Evolutionary conservation across 306 rosid genomes (phyloP).

Genomic region (Boehmeria nivea): DNA sequence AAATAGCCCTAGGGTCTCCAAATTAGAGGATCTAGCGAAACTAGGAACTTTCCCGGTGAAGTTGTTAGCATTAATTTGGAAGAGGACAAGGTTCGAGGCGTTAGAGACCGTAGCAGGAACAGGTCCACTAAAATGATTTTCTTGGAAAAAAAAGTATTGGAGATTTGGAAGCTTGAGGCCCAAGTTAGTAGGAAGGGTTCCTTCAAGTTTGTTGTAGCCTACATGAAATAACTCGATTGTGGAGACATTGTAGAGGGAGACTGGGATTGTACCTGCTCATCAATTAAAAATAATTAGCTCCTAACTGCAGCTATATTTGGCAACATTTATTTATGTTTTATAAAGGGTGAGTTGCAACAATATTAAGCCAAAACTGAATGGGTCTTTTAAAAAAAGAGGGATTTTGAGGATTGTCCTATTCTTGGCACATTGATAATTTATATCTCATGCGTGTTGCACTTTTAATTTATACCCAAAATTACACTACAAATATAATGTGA

Average conservation of each 20-base stretch:
- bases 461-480: too few relatives aligned
- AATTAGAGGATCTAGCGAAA: background rate
- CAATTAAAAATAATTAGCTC: background rate
- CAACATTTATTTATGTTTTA: too few relatives aligned
- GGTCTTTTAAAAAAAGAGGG: too few relatives aligned
- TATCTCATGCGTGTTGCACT: too few relatives aligned
- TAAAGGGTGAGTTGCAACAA: too few relatives aligned
- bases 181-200: conserved; percentile 27
- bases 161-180: conserved; percentile 10
- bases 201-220: conserved; percentile 15
- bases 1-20: background rate
- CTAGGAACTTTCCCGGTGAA: conserved; percentile 27
- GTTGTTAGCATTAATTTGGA: background rate
- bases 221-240: conserved; percentile 1
- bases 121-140: conserved; percentile 19
- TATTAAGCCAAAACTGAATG: too few relatives aligned
- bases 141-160: background rate
- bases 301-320: too few relatives aligned
- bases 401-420: too few relatives aligned
- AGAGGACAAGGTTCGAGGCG: background rate
- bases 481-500: too few relatives aligned
- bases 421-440: too few relatives aligned
- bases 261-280: conserved; percentile 24
- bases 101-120: conserved; percentile 17
- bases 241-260: conserved; percentile 27